Evolutionary conservation across 2,329 filamentous ascomycete species (phyloP), one percentile per base, ranked within the genome.

Genomic region (Phialophora expanda): DNA sequence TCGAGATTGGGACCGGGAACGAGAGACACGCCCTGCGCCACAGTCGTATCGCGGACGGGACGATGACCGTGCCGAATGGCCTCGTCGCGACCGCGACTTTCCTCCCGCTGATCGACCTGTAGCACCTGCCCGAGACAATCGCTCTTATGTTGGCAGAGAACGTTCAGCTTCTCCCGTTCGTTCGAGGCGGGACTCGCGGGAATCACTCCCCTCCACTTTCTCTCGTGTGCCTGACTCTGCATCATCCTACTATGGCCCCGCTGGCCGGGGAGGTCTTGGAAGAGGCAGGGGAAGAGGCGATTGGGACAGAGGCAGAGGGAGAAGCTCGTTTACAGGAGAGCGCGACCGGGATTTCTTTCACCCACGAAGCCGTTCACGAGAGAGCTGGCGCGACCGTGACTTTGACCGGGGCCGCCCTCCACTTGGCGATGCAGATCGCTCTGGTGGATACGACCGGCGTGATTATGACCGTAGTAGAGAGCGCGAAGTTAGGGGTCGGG

Each of bases 41-140:
- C 71, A 76, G 69, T 77, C 77, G 71, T 75, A 78, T 71, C 77
- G 80, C 41, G 78, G 79, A 41, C 66, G 71, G 41, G 70, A 75
- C 32, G 69, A 76, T 55, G 71, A 71, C 71, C 70, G 80, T 80
- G 57, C 76, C 12, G 79, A 83, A 48, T 81, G 80, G 78, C 72
- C 76, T 61, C 80, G 82, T 12, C 78, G 81, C 32, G 80, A 83
- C 53, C 76, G 80, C n/a, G 79, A 81, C 28, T 80, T 81, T 64
- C 78, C 83, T 57, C 76, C 74, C 1, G 74, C 79, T 63, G 78
- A 81, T 61, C 72, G 78, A 30, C 53, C 56, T 34, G 20, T 46
- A 59, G 24, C 61, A 44, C 50, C 61, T 22, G 76, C 73, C 1
- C 74, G 80, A 64, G 79, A 81, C 56, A 71, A 77, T 5, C 78